Conservation (phyloP, 2,329 filamentous ascomycete genomes). For the Orbilia quercus region DNA sequence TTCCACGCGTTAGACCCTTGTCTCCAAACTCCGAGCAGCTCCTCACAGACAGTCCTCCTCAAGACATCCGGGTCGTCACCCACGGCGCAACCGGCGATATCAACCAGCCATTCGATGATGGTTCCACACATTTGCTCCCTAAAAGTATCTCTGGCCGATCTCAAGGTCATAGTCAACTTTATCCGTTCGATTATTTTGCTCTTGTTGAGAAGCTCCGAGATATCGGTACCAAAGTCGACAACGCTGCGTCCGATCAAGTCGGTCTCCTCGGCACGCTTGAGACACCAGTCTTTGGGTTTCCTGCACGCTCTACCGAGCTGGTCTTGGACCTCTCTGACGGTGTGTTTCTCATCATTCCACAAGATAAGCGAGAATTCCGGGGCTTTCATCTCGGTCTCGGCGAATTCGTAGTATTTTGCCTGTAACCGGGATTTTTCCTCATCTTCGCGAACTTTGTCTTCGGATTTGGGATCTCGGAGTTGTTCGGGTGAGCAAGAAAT, state of each 20-base stretch:
- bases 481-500: slow-evolving; percentile 98
- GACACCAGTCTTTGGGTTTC: slow-evolving; percentile 75
- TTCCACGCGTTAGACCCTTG: slow-evolving; percentile 86
- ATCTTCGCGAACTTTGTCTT: slow-evolving; percentile 81
- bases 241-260: slow-evolving; percentile 89
- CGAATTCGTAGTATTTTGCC: slow-evolving; percentile 75
- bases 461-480: slow-evolving; percentile 83
- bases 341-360: slow-evolving; percentile 99
- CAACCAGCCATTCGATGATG: slow-evolving; percentile 93
- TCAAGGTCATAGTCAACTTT: slow-evolving; percentile 92
- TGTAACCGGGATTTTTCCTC: slow-evolving; percentile 81
- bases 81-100: slow-evolving; percentile 89
- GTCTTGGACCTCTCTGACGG: slow-evolving; percentile 86
- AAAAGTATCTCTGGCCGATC: slow-evolving; percentile 93
- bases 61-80: slow-evolving; percentile 82
- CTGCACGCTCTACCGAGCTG: slow-evolving; percentile 91
- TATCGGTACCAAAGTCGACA: slow-evolving; percentile 78
- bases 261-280: slow-evolving; percentile 83
- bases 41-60: slow-evolving; percentile 85
- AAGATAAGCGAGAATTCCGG: slow-evolving; percentile 78
- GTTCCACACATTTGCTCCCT: slow-evolving; percentile 98
- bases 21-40: slow-evolving; percentile 87
- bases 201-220: slow-evolving; percentile 78
- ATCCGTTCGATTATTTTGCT: slow-evolving; percentile 92
- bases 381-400: slow-evolving; percentile 44